Percentiles rank a stretch among this genome's conserved stretches.
Conservation (phyloP, 2,329 filamentous ascomycete species). For the Teratosphaeria destructans region DNA sequence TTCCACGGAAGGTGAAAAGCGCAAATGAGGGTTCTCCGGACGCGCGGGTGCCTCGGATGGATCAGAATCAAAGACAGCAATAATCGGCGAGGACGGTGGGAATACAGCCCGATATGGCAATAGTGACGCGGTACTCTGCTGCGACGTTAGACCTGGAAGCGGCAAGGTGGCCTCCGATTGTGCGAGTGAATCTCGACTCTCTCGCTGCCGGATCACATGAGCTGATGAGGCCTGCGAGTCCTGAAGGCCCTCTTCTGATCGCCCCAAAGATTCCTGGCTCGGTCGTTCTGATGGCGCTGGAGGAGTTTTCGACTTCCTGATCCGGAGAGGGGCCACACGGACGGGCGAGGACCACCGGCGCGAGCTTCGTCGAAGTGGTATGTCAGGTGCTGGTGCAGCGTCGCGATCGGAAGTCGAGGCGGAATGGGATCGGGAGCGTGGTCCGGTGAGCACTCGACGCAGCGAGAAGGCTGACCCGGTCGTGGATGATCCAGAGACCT, state of each 20-base stretch:
- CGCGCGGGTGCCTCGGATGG: slow-evolving; percentile 3
- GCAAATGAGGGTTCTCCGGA: slow-evolving; percentile 8
- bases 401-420: slow-evolving; percentile 1
- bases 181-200: background rate
- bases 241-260: background rate
- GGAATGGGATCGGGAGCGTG: background rate
- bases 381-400: background rate
- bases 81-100: slow-evolving; percentile 20
- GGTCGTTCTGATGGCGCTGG: background rate
- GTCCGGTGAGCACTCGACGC: background rate
- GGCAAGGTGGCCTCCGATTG: background rate
- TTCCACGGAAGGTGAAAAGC: slow-evolving; percentile 17
- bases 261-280: background rate
- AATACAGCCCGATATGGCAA: slow-evolving; percentile 11
- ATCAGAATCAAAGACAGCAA: slow-evolving; percentile 18
- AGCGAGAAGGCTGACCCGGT: slow-evolving; percentile 3
- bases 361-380: slow-evolving; percentile 3
- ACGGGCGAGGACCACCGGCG: slow-evolving; percentile 2
- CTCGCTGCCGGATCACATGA: background rate
- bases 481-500: background rate
- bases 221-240: background rate
- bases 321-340: background rate
- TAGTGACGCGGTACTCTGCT: slow-evolving; percentile 7
- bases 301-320: slow-evolving; percentile 1
- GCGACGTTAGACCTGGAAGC: background rate